Percentiles rank a stretch among this genome's conserved stretches.
Conservation (phyloP, 768 basidiomycete species). For the Fistulinella prunicolor region DNA sequence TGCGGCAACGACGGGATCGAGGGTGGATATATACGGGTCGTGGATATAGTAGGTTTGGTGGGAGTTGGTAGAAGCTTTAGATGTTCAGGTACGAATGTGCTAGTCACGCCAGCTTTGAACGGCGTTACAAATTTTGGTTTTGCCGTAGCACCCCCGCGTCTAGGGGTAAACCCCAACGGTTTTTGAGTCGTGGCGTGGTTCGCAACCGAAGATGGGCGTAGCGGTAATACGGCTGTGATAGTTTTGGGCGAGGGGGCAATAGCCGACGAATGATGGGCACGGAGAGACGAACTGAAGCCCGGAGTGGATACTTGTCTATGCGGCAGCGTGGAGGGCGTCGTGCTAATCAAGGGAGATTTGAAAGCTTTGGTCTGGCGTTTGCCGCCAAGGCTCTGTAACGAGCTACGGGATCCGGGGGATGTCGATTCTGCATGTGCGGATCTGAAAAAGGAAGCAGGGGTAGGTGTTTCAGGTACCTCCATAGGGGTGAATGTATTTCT, state of each 20-base stretch:
- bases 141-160: constrained; percentile 30
- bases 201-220: constrained; percentile 32
- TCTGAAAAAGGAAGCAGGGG: constrained; percentile 30
- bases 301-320: constrained; percentile 27
- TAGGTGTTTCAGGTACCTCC: constrained; percentile 38
- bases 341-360: constrained; percentile 42
- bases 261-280: constrained; percentile 1
- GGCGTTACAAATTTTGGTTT: constrained; percentile 54
- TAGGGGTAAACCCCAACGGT: constrained; percentile 25
- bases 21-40: constrained; percentile 25
- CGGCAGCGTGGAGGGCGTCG: constrained; percentile 5
- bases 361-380: constrained; percentile 38
- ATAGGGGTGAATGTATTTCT: constrained; percentile 34
- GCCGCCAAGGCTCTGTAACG: constrained; percentile 5
- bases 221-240: constrained; percentile 28
- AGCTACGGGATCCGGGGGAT: constrained; percentile 13
- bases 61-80: constrained; percentile 1
- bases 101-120: constrained; percentile 53
- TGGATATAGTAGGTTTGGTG: neutral
- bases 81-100: constrained; percentile 1
- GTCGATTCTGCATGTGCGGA: constrained; percentile 21
- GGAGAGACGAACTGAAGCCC: constrained; percentile 24
- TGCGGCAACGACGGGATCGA: constrained; percentile 8
- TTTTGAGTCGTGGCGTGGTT: constrained; percentile 16
- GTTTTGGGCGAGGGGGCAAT: constrained; percentile 5